Evolutionary conservation across 305 asterid species (phyloP).

Genomic region (Fraxinus ornus): DNA sequence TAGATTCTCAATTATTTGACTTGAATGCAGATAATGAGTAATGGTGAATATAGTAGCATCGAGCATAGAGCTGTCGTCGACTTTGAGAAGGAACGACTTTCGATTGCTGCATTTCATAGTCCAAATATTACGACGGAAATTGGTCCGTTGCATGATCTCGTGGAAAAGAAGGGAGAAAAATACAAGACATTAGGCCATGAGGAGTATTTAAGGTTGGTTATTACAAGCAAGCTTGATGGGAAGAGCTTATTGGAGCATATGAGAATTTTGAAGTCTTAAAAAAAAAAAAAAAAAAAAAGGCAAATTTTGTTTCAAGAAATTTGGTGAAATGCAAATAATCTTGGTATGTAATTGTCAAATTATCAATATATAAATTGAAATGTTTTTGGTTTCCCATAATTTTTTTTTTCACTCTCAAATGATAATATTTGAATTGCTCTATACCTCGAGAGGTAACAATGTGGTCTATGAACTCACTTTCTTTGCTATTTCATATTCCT

Average conservation of each 20-base stretch:
- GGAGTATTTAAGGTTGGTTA: conserved; percentile 29
- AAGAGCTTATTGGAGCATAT: conserved; percentile 30
- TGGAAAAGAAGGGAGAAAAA: conserved; percentile 24
- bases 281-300: not conserved
- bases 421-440: not conserved
- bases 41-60: conserved; percentile 38
- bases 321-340: not conserved
- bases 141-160: conserved; percentile 32
- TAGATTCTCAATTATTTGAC: not conserved
- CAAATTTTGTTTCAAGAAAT: not conserved
- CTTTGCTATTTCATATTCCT: too few relatives aligned
- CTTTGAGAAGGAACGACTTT: conserved; percentile 32
- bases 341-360: not conserved
- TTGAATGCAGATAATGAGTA: conserved; percentile 33
- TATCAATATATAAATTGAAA: not conserved
- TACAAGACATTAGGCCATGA: conserved; percentile 28
- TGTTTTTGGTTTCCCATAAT: not conserved
- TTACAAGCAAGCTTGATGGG: conserved; percentile 41
- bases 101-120: conserved; percentile 43
- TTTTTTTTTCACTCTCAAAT: too few relatives aligned
- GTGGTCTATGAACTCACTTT: too few relatives aligned
- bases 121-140: conserved; percentile 22
- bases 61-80: conserved; percentile 42
- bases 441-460: too few relatives aligned
- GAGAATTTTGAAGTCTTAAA: conserved; percentile 14